Evolutionary conservation across 495 filamentous ascomycete species (phyloP).

Genomic region (Penicillium bovifimosum): DNA sequence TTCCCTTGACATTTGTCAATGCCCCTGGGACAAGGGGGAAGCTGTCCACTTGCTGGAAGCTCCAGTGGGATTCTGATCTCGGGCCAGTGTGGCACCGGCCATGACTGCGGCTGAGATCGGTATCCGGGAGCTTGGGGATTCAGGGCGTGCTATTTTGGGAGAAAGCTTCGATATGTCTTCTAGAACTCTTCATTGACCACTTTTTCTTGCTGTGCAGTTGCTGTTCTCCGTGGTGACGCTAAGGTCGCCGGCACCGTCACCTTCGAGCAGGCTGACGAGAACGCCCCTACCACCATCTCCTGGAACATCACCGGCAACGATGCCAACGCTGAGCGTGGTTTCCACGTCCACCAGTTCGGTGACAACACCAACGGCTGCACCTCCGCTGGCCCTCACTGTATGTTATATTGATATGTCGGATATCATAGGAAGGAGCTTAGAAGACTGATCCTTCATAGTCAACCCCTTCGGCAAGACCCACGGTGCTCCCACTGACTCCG

Average conservation of each 20-base stretch:
- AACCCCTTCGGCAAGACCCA: conserved; percentile 91
- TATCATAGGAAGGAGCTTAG: not conserved
- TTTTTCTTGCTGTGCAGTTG: conserved; percentile 51
- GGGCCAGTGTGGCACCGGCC: not conserved
- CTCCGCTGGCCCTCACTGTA: conserved; percentile 93
- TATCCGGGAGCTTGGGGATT: not conserved
- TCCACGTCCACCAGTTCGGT: conserved; percentile 98
- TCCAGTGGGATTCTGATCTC: not conserved
- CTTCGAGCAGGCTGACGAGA: conserved; percentile 87
- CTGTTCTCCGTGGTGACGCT: conserved; percentile 94
- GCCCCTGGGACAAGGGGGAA: not conserved
- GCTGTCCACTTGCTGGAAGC: conserved; percentile 9
- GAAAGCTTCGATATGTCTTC: conserved; percentile 6
- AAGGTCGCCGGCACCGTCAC: conserved; percentile 86
- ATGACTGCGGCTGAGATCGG: not conserved
- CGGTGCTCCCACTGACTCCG: conserved; percentile 74
- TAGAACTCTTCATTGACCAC: conserved; percentile 9
- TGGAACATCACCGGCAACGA: conserved; percentile 93
- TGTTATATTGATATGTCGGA: conserved; percentile 22
- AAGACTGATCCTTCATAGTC: conserved; percentile 49
- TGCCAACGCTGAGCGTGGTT: conserved; percentile 89
- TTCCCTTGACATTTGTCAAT: not conserved
- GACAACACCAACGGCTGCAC: conserved; percentile 99
- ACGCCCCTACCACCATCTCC: conserved; percentile 71
- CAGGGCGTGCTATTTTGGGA: not conserved